These are phyloP conservation scores for Neoboletus subvelutipes DNA, from an alignment of 768 basidiomycete species.

Conservation along the genomic window DNA sequence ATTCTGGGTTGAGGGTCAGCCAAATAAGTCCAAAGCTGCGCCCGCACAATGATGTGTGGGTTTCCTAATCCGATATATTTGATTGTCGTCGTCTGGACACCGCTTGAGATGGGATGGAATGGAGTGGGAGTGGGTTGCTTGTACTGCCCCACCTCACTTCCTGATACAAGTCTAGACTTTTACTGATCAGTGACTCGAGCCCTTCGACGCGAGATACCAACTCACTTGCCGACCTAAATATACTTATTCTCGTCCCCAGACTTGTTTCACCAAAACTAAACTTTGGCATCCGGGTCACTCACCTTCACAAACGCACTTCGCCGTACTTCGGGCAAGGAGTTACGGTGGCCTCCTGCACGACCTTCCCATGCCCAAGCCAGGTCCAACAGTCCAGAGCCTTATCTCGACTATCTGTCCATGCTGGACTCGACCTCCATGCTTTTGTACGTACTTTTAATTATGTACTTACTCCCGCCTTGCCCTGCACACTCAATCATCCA, in stretches of 20 bases:
- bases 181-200: too few species aligned
- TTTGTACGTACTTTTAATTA: constrained; percentile 15
- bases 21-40: constrained; percentile 32
- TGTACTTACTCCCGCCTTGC: not conserved
- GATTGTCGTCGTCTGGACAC: constrained; percentile 12
- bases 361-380: constrained; percentile 4
- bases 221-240: not conserved
- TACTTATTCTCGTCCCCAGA: not conserved
- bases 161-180: too few species aligned
- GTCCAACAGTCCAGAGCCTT: constrained; percentile 8
- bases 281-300: not conserved
- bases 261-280: not conserved
- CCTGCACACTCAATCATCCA: not conserved
- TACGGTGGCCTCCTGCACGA: not conserved
- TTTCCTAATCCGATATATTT: constrained; percentile 11
- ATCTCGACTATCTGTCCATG: not conserved
- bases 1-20: constrained; percentile 31
- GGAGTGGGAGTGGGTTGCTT: not conserved
- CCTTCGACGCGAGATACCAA: constrained; percentile 1
- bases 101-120: too few species aligned
- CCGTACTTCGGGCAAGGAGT: not conserved
- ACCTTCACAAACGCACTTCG: not conserved
- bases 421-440: not conserved
- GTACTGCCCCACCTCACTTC: not conserved
- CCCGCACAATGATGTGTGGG: not conserved